A percentile compares a stretch with the other conserved stretches of the same genome.
phyloP scores from a whole-genome alignment of 768 basidiomycete species.

The Hypholoma sublateritium region DNA sequence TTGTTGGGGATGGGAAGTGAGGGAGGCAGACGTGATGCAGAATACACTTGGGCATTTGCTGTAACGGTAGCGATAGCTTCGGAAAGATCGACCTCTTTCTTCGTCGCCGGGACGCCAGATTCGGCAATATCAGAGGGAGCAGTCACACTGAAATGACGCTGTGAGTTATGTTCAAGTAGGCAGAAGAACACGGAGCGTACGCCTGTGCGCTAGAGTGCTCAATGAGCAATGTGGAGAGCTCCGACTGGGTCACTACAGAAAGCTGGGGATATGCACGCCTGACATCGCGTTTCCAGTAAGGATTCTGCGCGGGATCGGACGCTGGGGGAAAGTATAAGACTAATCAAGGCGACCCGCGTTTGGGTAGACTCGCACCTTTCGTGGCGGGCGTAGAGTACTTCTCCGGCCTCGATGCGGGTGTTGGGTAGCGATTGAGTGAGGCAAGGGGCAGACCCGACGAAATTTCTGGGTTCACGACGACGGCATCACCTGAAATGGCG shows the following conservation, averaged over 20 bases:
- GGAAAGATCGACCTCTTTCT: constrained; percentile 58
- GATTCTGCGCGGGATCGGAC: constrained; percentile 85
- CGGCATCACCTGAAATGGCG: constrained; percentile 64
- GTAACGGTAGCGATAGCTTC: constrained; percentile 71
- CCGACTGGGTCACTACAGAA: constrained; percentile 82
- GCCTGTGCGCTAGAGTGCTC: constrained; percentile 67
- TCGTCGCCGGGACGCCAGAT: constrained; percentile 43
- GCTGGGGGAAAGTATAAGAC: constrained; percentile 39
- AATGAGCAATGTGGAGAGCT: constrained; percentile 78
- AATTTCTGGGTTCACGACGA: constrained; percentile 87
- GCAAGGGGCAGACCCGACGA: constrained; percentile 86
- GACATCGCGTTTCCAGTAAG: constrained; percentile 96
- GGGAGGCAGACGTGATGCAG: constrained; percentile 70
- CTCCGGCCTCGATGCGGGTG: constrained; percentile 87
- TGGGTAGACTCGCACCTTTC: constrained; percentile 53
- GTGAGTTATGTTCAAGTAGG: neutral
- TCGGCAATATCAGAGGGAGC: constrained; percentile 46
- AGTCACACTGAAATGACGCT: constrained; percentile 41
- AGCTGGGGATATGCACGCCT: constrained; percentile 91
- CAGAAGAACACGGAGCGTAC: constrained; percentile 44
- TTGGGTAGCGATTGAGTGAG: constrained; percentile 73
- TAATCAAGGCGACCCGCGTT: neutral
- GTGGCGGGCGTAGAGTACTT: constrained; percentile 86
- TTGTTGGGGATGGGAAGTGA: constrained; percentile 63
- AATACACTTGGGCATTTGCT: constrained; percentile 54